Base-by-base conservation (phyloP, 2,329 filamentous ascomycete genomes). In the Penicillium sp. region DNA sequence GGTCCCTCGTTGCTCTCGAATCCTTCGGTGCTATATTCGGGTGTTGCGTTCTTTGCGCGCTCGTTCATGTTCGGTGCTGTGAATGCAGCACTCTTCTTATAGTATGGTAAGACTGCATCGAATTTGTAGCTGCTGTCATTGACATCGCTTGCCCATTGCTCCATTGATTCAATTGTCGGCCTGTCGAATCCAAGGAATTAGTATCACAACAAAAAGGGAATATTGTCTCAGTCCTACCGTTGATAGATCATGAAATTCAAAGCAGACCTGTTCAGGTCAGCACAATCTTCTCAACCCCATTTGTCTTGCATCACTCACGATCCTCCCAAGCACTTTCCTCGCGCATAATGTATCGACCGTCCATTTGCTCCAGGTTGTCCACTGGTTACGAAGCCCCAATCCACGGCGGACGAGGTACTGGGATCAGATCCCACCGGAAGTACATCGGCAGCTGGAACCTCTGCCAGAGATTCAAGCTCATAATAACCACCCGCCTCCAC, bases 1-100 rank as follows among this genome's bases (percentile, higher is more conserved):
- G 78, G 76, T 0, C 75, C 77, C 8, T 65, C 67, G 7, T 57
- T 61, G 1, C 52, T 37, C 10, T 69, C 63, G 35, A 76, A 75
- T 1, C 63, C 68, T 5, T 60, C 57, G 3, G 61, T 7, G 24
- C 61, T 54, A 47, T 66, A 70, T 7, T 39, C 56, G 0, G 68
- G 50, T 0, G 71, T 67, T 1, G 66, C 65, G 46, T 72, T 72
- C 11, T 54, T 37, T 13, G 58, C 60, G n/a, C 70, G 60, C 3
- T 45, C 46, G 1, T 58, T 44, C 13, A 44, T 59, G 31, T 70
- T 61, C 13, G 70, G 70, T 9, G 61, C 48, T 3, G 66, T 70
- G 55, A 72, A 72, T 1, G 65, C 22, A 2, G 61, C 57, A 22
- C 64, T 69, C 35, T 65, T 65, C 45, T 72, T 64, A 44, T 65